phyloP scores from a whole-genome alignment of 2,329 filamentous ascomycete genomes.

The Fusarium fujikuroi region DNA sequence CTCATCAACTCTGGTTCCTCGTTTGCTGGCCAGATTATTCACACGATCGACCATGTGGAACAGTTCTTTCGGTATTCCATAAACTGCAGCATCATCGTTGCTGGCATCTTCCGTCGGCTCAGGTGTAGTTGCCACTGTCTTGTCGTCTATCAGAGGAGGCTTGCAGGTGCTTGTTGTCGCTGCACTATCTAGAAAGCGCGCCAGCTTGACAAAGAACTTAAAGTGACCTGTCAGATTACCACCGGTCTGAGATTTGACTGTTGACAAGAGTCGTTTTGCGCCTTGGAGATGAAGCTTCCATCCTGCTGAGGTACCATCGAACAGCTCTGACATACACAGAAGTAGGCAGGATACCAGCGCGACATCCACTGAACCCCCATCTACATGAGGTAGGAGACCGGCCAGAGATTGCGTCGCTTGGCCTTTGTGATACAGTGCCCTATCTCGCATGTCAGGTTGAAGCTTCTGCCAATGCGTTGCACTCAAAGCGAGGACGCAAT shows the following conservation, averaged over 20 bases:
- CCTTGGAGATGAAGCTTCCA: neutral
- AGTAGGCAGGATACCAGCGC: neutral
- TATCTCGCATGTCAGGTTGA: slow-evolving; percentile 4
- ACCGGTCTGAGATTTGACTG: neutral
- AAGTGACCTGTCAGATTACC: neutral
- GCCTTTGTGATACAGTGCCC: slow-evolving; percentile 1
- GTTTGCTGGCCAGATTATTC: neutral
- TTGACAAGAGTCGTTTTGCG: neutral
- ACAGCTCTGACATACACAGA: slow-evolving; percentile 2
- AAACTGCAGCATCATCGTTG: neutral
- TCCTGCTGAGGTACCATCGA: slow-evolving; percentile 1
- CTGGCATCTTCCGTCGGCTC: neutral
- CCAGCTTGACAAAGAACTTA: slow-evolving; percentile 2
- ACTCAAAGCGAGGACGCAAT: neutral
- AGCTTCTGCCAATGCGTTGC: slow-evolving; percentile 16
- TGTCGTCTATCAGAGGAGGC: neutral
- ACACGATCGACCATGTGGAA: slow-evolving; percentile 13
- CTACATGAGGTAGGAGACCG: neutral
- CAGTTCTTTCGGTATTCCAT: slow-evolving; percentile 4
- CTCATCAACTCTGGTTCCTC: slow-evolving; percentile 9
- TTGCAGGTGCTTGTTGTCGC: slow-evolving; percentile 4
- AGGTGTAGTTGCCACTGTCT: neutral
- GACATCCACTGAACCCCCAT: neutral
- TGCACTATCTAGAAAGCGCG: neutral
- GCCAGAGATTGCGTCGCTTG: neutral